phyloP scores from a whole-genome alignment of 23 red algal species.

The Gracilaria caudata region DNA sequence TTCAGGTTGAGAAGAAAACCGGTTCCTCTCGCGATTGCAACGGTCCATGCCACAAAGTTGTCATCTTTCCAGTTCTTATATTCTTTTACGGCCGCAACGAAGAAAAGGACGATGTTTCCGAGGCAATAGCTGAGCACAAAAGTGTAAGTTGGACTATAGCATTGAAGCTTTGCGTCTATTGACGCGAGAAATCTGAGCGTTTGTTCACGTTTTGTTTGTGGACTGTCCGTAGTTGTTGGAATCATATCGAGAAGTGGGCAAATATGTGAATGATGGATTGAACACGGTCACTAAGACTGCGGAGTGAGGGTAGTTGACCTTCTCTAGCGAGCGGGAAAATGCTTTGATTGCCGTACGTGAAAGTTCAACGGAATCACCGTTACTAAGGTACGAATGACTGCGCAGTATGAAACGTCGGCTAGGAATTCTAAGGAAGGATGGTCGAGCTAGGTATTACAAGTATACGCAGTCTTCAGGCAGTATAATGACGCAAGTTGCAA shows the following conservation, averaged over 20 bases:
- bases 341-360: not conserved
- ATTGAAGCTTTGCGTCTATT: conserved; percentile 35
- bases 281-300: not conserved
- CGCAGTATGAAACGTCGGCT: not conserved
- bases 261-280: not conserved
- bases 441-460: too few relatives aligned
- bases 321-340: not conserved
- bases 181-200: conserved; percentile 10
- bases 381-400: not conserved
- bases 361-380: not conserved
- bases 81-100: conserved; percentile 47
- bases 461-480: not conserved
- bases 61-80: conserved; percentile 37
- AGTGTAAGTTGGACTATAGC: conserved; percentile 22
- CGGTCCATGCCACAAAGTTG: conserved; percentile 15
- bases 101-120: conserved; percentile 57
- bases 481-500: not conserved
- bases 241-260: not conserved
- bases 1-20: conserved; percentile 66
- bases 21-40: conserved; percentile 45
- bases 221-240: not conserved
- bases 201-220: not conserved
- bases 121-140: conserved; percentile 50
- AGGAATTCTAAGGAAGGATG: not conserved
- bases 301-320: not conserved